Conservation (phyloP, 345 rosid species). For the Odontarrhena argentea region DNA sequence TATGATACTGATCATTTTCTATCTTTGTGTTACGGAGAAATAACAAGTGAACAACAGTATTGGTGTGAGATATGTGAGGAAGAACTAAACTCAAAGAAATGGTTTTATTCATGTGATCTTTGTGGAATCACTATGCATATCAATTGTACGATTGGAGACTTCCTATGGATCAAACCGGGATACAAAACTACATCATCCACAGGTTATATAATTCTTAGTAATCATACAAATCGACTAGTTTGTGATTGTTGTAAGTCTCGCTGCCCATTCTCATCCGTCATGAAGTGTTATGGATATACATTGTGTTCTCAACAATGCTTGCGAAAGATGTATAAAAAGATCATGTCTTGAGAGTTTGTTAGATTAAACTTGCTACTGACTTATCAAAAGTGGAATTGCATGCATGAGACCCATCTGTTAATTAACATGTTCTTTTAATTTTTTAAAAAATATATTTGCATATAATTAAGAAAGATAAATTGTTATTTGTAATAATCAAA, state of each 20-base stretch:
- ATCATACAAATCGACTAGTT: not conserved
- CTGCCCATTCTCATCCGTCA: not conserved
- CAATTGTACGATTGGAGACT: not conserved
- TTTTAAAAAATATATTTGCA: too few relatives aligned
- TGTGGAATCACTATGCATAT: not conserved
- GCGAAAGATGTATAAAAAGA: too few relatives aligned
- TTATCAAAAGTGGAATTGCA: too few relatives aligned
- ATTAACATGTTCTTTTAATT: too few relatives aligned
- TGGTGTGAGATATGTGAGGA: not conserved
- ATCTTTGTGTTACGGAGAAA: not conserved
- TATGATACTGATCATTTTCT: not conserved
- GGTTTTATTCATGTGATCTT: constrained; percentile 10
- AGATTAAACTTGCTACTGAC: too few relatives aligned
- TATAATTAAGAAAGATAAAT: too few relatives aligned
- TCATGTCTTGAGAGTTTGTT: too few relatives aligned
- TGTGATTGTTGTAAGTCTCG: not conserved
- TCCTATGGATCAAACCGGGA: not conserved
- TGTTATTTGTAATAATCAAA: too few relatives aligned
- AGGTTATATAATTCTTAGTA: too few relatives aligned
- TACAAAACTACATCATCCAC: fast-evolving
- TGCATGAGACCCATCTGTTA: too few relatives aligned
- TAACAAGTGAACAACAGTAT: not conserved
- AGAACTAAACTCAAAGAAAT: not conserved
- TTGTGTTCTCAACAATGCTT: not conserved
- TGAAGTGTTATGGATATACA: fast-evolving